phyloP scores from a whole-genome alignment of 2,329 filamentous ascomycete species.

The Epichloe festucae region DNA sequence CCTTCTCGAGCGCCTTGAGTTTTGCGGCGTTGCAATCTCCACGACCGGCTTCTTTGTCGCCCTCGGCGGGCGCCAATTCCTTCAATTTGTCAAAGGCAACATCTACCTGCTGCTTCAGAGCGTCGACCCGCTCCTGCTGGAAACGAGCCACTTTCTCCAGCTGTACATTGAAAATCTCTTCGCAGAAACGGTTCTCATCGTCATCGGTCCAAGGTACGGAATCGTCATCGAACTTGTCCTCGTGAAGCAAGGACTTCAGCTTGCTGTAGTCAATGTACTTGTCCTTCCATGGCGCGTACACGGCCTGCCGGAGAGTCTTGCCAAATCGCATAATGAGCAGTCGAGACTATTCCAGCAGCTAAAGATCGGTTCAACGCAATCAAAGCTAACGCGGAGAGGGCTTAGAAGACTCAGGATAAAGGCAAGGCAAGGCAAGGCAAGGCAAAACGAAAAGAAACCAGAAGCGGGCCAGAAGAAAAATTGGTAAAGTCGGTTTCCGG shows the following conservation, averaged over 20 bases:
- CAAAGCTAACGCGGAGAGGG: too few species aligned
- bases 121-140: conserved; percentile 62
- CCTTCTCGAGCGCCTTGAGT: conserved; percentile 59
- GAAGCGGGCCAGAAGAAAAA: background rate
- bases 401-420: background rate
- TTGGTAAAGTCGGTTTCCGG: background rate
- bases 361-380: too few species aligned
- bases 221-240: conserved; percentile 51
- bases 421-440: background rate
- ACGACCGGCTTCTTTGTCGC: conserved; percentile 19
- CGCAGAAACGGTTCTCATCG: conserved; percentile 86
- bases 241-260: conserved; percentile 78
- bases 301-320: conserved; percentile 65
- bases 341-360: background rate
- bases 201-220: conserved; percentile 74
- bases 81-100: conserved; percentile 56
- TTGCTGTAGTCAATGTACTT: conserved; percentile 94
- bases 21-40: conserved; percentile 35
- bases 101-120: conserved; percentile 41
- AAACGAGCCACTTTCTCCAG: conserved; percentile 90
- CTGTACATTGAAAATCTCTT: conserved; percentile 88
- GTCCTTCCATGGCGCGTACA: conserved; percentile 80
- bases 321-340: conserved; percentile 71
- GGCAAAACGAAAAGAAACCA: background rate
- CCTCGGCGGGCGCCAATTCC: conserved; percentile 53